Percentiles rank a stretch among this genome's conserved stretches.
Evolutionary conservation across 2,329 filamentous ascomycete genomes (phyloP).

Genomic region (Microcyclosporella mali): DNA sequence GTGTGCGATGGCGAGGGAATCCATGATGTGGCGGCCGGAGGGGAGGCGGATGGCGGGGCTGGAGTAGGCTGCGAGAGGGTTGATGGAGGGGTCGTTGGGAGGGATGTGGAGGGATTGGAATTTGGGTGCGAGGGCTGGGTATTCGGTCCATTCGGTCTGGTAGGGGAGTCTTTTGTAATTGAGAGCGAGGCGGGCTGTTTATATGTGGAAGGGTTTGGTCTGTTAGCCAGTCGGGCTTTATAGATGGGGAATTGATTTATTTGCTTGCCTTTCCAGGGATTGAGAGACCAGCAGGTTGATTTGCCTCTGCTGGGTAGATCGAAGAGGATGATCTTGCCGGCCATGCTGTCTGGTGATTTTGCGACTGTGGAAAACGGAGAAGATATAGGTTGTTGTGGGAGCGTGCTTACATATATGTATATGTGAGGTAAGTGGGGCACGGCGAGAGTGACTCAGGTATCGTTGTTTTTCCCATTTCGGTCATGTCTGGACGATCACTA

Average conservation of each 20-base stretch:
- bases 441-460: no score
- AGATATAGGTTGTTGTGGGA: no score
- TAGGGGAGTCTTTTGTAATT: constrained; percentile 65
- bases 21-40: constrained; percentile 57
- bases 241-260: constrained; percentile 6
- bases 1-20: constrained; percentile 55
- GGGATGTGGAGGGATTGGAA: constrained; percentile 49
- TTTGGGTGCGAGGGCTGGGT: constrained; percentile 54
- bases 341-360: constrained; percentile 11
- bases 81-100: constrained; percentile 37
- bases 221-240: constrained; percentile 7
- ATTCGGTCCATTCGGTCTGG: constrained; percentile 63
- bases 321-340: constrained; percentile 49
- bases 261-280: constrained; percentile 61
- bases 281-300: constrained; percentile 55
- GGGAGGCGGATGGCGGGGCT: constrained; percentile 50
- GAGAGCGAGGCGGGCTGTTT: constrained; percentile 57
- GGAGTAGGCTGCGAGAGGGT: constrained; percentile 42
- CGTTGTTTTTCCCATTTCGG: no score
- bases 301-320: constrained; percentile 55
- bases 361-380: no score
- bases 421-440: no score
- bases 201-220: no score
- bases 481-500: no score
- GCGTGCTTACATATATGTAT: no score